Conservation (phyloP, 306 rosid genomes). For the Abrus precatorius region DNA sequence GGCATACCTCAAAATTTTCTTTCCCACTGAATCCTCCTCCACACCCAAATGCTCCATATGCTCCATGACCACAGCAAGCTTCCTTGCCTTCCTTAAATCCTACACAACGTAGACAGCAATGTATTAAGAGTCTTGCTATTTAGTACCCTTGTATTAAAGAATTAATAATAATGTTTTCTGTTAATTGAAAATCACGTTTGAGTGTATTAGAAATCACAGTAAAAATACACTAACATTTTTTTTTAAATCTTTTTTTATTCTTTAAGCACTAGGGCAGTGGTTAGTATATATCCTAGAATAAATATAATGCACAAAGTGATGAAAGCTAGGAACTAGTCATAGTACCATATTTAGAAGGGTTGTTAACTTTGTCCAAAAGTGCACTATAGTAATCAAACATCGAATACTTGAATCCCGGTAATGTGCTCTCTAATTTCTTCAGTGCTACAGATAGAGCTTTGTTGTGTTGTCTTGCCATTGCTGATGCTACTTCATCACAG, state of each 20-base stretch:
- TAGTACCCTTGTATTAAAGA: no score
- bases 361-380: slow-evolving; percentile 19
- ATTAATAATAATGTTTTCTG: no score
- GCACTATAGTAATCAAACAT: slow-evolving; percentile 16
- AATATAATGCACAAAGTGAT: background rate
- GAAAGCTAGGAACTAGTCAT: background rate
- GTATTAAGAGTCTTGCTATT: background rate
- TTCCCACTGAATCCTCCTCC: slow-evolving; percentile 47
- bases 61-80: slow-evolving; percentile 62
- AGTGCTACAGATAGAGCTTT: slow-evolving; percentile 32
- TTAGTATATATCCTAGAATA: background rate
- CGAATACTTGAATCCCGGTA: slow-evolving; percentile 42
- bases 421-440: slow-evolving; percentile 15
- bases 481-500: slow-evolving; percentile 2
- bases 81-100: slow-evolving; percentile 35
- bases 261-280: no score
- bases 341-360: slow-evolving; percentile 46
- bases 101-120: background rate
- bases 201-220: no score
- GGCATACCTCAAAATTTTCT: slow-evolving; percentile 43
- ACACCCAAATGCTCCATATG: slow-evolving; percentile 44
- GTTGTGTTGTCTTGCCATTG: slow-evolving; percentile 45
- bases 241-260: no score
- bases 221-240: no score
- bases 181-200: no score